Conservation (phyloP, 768 basidiomycete genomes). For the Chlorophyllum brunneum region DNA sequence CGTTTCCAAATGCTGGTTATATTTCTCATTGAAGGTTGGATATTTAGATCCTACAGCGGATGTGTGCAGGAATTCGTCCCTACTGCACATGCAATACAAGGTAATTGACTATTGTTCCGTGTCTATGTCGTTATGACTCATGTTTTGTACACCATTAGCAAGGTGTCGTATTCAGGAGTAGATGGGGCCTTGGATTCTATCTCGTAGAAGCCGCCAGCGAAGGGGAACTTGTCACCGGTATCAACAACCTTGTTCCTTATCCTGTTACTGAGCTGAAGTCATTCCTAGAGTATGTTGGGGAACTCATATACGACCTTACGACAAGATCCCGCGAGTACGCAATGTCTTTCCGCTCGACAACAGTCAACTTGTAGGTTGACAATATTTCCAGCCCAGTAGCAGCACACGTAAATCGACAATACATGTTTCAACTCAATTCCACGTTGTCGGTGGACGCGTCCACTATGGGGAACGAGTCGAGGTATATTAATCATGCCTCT, state of each 20-base stretch:
- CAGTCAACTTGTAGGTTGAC: background rate
- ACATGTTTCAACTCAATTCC: constrained; percentile 17
- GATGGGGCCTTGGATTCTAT: constrained; percentile 15
- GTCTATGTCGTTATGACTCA: background rate
- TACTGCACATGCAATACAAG: constrained; percentile 10
- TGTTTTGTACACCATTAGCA: background rate
- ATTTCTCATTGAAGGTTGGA: background rate
- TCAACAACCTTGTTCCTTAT: background rate
- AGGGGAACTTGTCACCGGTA: constrained; percentile 16
- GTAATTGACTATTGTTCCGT: background rate
- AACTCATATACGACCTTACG: constrained; percentile 15
- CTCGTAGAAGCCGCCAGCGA: constrained; percentile 8
- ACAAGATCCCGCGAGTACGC: constrained; percentile 16
- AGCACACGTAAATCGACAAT: constrained; percentile 12
- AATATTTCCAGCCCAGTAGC: constrained; percentile 11
- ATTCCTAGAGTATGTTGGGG: constrained; percentile 15
- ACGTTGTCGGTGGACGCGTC: constrained; percentile 10
- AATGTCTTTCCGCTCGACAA: background rate
- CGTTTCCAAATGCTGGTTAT: background rate
- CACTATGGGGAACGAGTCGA: constrained; percentile 11
- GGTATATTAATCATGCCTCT: constrained; percentile 14
- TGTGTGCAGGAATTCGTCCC: constrained; percentile 5
- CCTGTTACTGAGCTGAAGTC: background rate
- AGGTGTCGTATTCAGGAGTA: constrained; percentile 7
- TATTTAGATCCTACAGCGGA: background rate